Evolutionary conservation across 2,329 filamentous ascomycete genomes (phyloP).

Genomic region (Cryphonectria parasitica): DNA sequence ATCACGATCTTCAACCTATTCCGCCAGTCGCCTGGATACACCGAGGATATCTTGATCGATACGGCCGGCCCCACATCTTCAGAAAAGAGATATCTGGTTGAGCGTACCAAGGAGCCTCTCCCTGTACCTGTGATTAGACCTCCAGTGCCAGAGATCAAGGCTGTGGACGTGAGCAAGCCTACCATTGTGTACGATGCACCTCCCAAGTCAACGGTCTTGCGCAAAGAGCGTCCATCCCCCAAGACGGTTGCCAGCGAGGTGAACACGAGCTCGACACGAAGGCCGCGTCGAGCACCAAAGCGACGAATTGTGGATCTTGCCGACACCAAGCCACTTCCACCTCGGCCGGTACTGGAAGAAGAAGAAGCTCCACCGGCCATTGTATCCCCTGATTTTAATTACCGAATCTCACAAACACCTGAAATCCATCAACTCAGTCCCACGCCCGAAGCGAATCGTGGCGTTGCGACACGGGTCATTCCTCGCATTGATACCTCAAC

Average conservation of each 20-base stretch:
- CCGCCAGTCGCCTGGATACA: constrained; percentile 84
- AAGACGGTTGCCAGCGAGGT: constrained; percentile 61
- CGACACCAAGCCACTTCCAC: constrained; percentile 49
- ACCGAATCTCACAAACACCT: constrained; percentile 49
- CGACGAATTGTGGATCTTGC: constrained; percentile 68
- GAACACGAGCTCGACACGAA: constrained; percentile 60
- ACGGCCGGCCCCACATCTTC: constrained; percentile 79
- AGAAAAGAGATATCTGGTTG: constrained; percentile 82
- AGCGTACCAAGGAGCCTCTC: constrained; percentile 76
- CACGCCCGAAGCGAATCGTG: constrained; percentile 40
- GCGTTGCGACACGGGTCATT: constrained; percentile 37
- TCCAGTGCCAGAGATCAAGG: constrained; percentile 62
- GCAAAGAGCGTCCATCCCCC: constrained; percentile 62
- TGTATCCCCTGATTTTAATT: constrained; percentile 42
- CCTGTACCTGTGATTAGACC: constrained; percentile 79
- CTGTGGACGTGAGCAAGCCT: constrained; percentile 70
- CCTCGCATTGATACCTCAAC: constrained; percentile 46
- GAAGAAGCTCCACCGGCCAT: constrained; percentile 30
- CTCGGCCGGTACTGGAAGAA: constrained; percentile 37
- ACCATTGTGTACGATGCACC: constrained; percentile 58
- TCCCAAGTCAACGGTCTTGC: constrained; percentile 55
- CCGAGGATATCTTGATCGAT: constrained; percentile 89
- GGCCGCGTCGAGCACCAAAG: constrained; percentile 61
- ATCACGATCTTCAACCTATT: constrained; percentile 96
- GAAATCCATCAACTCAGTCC: constrained; percentile 42